Conservation (phyloP, 495 filamentous ascomycete genomes). For the Aspergillus biplanus region DNA sequence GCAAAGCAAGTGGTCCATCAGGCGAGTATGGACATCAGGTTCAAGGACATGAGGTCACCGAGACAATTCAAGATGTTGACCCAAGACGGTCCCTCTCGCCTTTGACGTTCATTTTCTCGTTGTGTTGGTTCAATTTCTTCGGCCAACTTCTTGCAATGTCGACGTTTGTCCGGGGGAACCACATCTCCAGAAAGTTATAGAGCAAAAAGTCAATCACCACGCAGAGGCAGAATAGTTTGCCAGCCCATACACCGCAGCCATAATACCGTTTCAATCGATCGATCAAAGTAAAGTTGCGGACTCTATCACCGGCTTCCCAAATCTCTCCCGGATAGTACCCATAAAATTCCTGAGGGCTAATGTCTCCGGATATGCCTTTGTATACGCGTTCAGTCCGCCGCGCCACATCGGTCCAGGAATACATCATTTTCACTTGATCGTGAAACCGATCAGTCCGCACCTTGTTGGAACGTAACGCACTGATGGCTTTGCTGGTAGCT, state of each 20-base stretch:
- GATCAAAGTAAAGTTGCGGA: conserved; percentile 87
- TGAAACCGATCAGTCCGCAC: conserved; percentile 93
- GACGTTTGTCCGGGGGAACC: conserved; percentile 80
- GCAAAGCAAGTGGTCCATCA: background rate
- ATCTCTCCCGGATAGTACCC: conserved; percentile 67
- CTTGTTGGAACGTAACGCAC: conserved; percentile 74
- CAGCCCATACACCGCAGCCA: conserved; percentile 99
- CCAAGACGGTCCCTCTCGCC: conserved; percentile 16
- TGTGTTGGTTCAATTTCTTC: conserved; percentile 55
- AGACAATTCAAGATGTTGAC: conserved; percentile 18
- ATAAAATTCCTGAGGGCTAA: conserved; percentile 86
- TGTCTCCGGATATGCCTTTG: conserved; percentile 81
- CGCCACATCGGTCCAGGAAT: conserved; percentile 95
- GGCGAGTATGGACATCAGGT: background rate
- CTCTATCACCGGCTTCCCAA: conserved; percentile 71
- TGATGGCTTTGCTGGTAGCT: conserved; percentile 82
- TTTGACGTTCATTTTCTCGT: conserved; percentile 16
- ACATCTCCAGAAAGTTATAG: conserved; percentile 83
- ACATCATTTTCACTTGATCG: conserved; percentile 96
- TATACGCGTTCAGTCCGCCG: conserved; percentile 93
- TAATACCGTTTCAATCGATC: conserved; percentile 95
- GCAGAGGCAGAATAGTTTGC: conserved; percentile 93
- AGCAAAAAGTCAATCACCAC: conserved; percentile 92
- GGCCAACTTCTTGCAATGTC: conserved; percentile 93
- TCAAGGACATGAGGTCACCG: background rate